Base-by-base conservation (phyloP, 2,329 filamentous ascomycete species). In the Aspergillus sp. region DNA sequence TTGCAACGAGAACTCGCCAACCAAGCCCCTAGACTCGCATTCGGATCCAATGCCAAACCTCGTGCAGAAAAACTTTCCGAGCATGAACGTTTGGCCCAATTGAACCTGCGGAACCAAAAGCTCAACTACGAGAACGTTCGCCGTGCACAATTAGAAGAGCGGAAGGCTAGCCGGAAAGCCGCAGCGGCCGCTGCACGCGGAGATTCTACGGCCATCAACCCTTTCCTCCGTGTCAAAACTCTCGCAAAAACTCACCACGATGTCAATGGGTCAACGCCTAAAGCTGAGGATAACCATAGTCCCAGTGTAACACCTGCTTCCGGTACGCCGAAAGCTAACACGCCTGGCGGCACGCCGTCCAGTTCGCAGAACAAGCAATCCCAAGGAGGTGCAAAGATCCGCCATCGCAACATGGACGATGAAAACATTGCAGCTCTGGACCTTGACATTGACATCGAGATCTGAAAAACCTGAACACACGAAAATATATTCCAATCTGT, bases 371-470 rank as follows among this genome's bases (percentile, higher is more conserved):
- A 73, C 54, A 74, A 74, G 58, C 68, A 67, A 27, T 64, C 72
- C 39, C 75, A 78, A 4, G 82, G 83, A 1, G 71, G 84, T 63
- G 86, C 86, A 12, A 89, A 91, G 49, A 90, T 93, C 69, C 87
- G 82, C 65, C 83, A 90, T 76, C 87, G 89, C 30, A 84, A 92
- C 57, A 89, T 89, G 80, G 93, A 96, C 61, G 95, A 98, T 70
- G 95, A 98, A 70, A 89, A 97, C 56, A 93, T 98, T 73, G 92
- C 89, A 1, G 84, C 87, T 24, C 80, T 98, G 79, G 95, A 98
- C 72, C 78, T 98, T 66, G 93, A 91, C 27, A 91, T 98, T 71
- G 93, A 98, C 66, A 87, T 96, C 67, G 92, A 96, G 65, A 91
- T 96, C 66, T 91, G 79, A 59, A 59, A 33, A 13, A 53, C 33